phyloP scores from a whole-genome alignment of 2,329 filamentous ascomycete species.

The Monilinia laxa region DNA sequence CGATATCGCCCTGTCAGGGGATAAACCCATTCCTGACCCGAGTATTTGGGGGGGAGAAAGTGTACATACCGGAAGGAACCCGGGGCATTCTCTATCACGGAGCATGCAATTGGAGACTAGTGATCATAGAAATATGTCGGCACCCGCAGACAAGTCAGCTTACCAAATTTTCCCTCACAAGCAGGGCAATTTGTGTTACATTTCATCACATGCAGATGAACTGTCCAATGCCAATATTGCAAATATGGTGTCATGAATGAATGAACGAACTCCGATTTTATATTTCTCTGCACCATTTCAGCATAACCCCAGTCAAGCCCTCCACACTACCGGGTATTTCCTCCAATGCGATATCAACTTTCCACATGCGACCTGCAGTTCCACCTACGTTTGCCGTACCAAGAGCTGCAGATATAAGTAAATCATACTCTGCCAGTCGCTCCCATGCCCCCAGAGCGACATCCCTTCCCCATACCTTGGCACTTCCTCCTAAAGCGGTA shows the following conservation, averaged over 20 bases:
- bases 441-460: slow-evolving; percentile 76
- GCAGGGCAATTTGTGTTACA: slow-evolving; percentile 17
- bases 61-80: neutral
- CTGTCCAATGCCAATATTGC: neutral
- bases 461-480: slow-evolving; percentile 72
- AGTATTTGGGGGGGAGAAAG: neutral
- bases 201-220: slow-evolving; percentile 1
- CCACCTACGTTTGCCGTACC: slow-evolving; percentile 55
- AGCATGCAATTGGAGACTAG: neutral
- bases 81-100: neutral
- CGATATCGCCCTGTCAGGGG: neutral
- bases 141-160: slow-evolving; percentile 15
- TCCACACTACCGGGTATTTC: slow-evolving; percentile 68
- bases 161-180: slow-evolving; percentile 5
- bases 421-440: slow-evolving; percentile 63
- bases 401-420: slow-evolving; percentile 67
- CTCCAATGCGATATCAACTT: slow-evolving; percentile 72
- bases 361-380: slow-evolving; percentile 67
- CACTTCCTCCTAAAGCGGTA: slow-evolving; percentile 61
- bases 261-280: slow-evolving; percentile 25
- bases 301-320: slow-evolving; percentile 55
- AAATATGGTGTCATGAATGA: neutral
- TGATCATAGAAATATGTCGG: slow-evolving; percentile 7
- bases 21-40: neutral
- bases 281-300: slow-evolving; percentile 76